phyloP scores from a whole-genome alignment of 179 eudicot species.

The Beta corolliflora region DNA sequence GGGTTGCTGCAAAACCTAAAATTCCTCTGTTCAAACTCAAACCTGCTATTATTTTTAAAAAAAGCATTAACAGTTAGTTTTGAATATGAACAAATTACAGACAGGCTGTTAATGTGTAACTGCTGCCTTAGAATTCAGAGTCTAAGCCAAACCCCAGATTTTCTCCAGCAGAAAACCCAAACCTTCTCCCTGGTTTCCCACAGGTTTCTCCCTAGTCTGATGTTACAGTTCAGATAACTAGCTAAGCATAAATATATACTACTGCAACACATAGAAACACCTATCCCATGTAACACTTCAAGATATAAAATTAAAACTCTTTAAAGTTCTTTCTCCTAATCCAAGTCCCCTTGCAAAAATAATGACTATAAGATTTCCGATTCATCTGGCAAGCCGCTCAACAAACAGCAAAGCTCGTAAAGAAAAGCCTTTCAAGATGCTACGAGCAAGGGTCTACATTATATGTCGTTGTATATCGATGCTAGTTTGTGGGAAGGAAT shows the following conservation, averaged over 20 bases:
- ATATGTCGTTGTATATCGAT: slow-evolving; percentile 23
- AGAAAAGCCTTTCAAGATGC: slow-evolving; percentile 21
- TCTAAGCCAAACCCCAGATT: not conserved
- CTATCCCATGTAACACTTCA: no score
- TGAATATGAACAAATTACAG: slow-evolving; percentile 7
- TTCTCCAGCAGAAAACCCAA: slow-evolving; percentile 12
- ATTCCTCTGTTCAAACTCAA: slow-evolving; percentile 20
- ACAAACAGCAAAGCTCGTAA: slow-evolving; percentile 10
- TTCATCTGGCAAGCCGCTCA: slow-evolving; percentile 5
- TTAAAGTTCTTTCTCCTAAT: not conserved
- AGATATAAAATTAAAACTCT: no score
- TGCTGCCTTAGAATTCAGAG: slow-evolving; percentile 6
- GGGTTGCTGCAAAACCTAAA: not conserved
- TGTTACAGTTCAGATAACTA: no score
- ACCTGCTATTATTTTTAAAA: not conserved
- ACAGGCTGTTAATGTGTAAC: slow-evolving; percentile 23
- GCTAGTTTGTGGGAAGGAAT: slow-evolving; percentile 27
- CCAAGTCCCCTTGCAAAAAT: not conserved
- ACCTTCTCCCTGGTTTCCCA: slow-evolving; percentile 8
- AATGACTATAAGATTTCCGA: slow-evolving; percentile 4
- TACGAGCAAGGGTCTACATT: slow-evolving; percentile 32
- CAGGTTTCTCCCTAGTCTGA: not conserved
- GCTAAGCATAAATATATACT: not conserved
- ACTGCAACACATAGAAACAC: not conserved
- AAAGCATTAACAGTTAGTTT: not conserved